Base-by-base conservation (phyloP, 208 protist genomes). In the Leishmania guyanensis region DNA sequence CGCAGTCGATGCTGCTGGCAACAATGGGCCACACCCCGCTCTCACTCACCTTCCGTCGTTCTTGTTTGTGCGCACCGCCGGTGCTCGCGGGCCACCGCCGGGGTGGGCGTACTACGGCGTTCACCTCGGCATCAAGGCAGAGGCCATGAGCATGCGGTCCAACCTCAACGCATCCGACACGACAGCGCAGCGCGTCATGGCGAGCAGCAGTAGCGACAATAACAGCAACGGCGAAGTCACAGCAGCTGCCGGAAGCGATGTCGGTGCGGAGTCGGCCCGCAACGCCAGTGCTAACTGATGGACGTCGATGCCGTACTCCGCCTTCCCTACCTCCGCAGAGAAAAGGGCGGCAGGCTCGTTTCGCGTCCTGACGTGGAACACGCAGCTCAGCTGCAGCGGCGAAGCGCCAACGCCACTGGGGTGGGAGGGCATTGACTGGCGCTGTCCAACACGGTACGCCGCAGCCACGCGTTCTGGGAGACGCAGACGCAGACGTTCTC, bases 61-160 rank as follows among this genome's bases (percentile, higher is more conserved):
- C 86, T 82, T 91, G 54, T 93, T 91, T 75, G 80, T 90, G 50
- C 90, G 90, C 54, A 83, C 72, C 79, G n/a, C 43, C 50, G 89
- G 85, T 43, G 84, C 81, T 17, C 79, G 66, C 26, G 92, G 92
- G 26, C 91, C 92, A 5, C 92, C 92, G 56, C 73, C 81, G 9
- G 90, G 90, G 17, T 96, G 89, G 90, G 39, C 54, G 3, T 95
- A 96, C 84, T 77, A 90, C 78, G 88, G 88, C 82, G 78, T 95
- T 16, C 89, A 94, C 77, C 81, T 96, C 29, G 93, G 93, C 68
- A 62, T 92, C 51, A 85, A 90, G 53, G 85, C 93, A 16, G 85
- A 90, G 65, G 86, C 84, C 22, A 77, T 94, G 82, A 86, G 86
- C 58, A 91, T 89, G 66, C 91, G 93, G 36, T 92, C 90, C 86